These are phyloP conservation scores for Sarcocystis neurona DNA, from an alignment of 169 alveolate genomes.

Conservation along the genomic window DNA sequence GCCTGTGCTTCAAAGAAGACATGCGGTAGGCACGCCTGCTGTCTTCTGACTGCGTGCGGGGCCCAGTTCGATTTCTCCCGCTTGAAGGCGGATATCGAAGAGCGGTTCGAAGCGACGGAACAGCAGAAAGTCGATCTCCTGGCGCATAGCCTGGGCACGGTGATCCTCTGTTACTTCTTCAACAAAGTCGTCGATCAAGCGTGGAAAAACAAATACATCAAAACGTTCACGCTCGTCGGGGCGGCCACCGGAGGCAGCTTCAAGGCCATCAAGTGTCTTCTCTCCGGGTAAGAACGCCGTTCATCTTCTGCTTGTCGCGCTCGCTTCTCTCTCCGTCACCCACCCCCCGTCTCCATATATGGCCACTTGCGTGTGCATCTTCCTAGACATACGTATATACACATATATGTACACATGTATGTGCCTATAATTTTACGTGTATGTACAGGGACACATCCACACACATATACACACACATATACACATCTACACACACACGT, in stretches of 20 bases:
- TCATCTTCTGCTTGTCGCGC: no score
- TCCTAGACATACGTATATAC: no score
- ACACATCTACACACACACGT: no score
- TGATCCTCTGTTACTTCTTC: conserved; percentile 48
- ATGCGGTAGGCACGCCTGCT: no score
- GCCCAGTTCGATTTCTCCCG: conserved; percentile 46
- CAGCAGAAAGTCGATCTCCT: conserved; percentile 50
- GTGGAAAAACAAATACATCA: conserved; percentile 63
- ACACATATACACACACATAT: no score
- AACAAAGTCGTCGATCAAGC: conserved; percentile 49
- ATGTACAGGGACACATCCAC: no score
- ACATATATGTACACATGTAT: no score
- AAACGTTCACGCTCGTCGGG: conserved; percentile 43
- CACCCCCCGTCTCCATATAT: no score
- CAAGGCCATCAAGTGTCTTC: conserved; percentile 56
- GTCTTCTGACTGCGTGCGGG: background rate
- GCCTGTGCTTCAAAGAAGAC: no score
- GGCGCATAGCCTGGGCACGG: conserved; percentile 46
- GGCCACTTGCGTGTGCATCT: no score
- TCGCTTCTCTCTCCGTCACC: no score
- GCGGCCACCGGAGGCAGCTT: conserved; percentile 63
- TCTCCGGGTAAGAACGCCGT: conserved; percentile 50
- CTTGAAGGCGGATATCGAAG: conserved; percentile 44
- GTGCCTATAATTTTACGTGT: no score
- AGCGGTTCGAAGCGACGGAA: conserved; percentile 40